Percentiles rank a stretch among this genome's conserved stretches.
These are phyloP conservation scores for Phaseolus coccineus DNA, from an alignment of 331 rosid species.

Conservation along the genomic window DNA sequence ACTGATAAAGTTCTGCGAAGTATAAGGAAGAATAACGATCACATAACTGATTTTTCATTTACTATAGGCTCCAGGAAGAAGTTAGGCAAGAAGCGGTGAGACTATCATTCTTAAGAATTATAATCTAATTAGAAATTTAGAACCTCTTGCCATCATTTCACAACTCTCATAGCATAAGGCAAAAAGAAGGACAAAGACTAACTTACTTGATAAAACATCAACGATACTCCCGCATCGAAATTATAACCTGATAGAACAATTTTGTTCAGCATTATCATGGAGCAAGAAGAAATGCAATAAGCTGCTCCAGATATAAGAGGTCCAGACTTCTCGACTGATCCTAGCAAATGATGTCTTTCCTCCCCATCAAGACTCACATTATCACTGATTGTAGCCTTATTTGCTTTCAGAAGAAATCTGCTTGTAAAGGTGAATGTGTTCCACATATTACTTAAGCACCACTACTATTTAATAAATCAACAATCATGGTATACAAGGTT, in stretches of 20 bases:
- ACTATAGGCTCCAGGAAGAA: slow-evolving; percentile 19
- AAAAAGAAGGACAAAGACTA: slow-evolving; percentile 11
- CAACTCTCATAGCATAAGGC: background rate
- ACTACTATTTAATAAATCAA: background rate
- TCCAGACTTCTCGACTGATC: slow-evolving; percentile 61
- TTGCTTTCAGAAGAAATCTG: slow-evolving; percentile 72
- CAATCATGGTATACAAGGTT: background rate
- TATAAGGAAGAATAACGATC: slow-evolving; percentile 31
- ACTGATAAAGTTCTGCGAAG: slow-evolving; percentile 82
- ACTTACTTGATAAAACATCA: slow-evolving; percentile 93
- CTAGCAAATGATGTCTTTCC: slow-evolving; percentile 68
- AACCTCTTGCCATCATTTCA: slow-evolving; percentile 24
- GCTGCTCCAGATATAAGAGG: slow-evolving; percentile 85
- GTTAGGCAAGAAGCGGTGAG: background rate
- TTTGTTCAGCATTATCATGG: slow-evolving; percentile 91
- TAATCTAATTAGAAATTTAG: background rate
- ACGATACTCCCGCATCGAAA: slow-evolving; percentile 86
- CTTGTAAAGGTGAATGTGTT: slow-evolving; percentile 28
- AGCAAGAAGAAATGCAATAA: slow-evolving; percentile 88
- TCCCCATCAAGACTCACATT: slow-evolving; percentile 47
- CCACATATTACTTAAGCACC: slow-evolving; percentile 25
- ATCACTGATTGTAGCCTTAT: slow-evolving; percentile 50
- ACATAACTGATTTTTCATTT: slow-evolving; percentile 34
- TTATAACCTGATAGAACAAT: slow-evolving; percentile 75
- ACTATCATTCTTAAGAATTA: background rate